These are phyloP conservation scores for Fusarium subglutinans DNA, from an alignment of 2,329 filamentous ascomycete genomes.

Conservation along the genomic window DNA sequence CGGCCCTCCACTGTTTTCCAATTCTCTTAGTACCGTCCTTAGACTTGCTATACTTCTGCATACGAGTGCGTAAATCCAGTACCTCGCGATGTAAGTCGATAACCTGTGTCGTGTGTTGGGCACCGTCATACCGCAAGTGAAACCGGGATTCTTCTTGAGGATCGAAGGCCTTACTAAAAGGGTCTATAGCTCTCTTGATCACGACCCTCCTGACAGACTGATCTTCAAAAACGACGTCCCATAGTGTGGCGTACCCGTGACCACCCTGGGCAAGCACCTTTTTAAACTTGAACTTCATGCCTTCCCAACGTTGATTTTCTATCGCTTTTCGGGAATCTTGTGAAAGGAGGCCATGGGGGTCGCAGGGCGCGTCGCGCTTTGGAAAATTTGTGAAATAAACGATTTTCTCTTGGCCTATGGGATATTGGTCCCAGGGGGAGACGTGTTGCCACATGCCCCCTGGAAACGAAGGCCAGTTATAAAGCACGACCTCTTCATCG, in stretches of 20 bases:
- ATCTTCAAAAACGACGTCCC: conserved; percentile 38
- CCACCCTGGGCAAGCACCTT: conserved; percentile 43
- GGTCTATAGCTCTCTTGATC: conserved; percentile 35
- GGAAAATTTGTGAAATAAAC: not conserved
- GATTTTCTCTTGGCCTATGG: not conserved
- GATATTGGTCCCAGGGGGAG: not conserved
- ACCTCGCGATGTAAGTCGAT: conserved; percentile 34
- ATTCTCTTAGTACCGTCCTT: not conserved
- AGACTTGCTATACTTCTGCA: not conserved
- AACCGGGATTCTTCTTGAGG: conserved; percentile 28
- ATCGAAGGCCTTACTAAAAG: not conserved
- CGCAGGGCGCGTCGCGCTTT: not conserved
- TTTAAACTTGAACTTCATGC: conserved; percentile 38
- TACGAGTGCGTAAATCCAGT: conserved; percentile 2
- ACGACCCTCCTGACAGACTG: conserved; percentile 33
- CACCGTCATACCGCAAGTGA: conserved; percentile 42
- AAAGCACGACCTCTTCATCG: not conserved
- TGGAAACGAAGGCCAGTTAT: not conserved
- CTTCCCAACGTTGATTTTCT: conserved; percentile 9
- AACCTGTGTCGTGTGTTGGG: conserved; percentile 42
- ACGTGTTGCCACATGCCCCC: not conserved
- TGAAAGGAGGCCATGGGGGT: not conserved
- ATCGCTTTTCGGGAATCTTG: not conserved
- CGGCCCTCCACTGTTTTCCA: conserved; percentile 1
- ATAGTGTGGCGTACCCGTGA: conserved; percentile 39